Percentiles rank a stretch among this genome's conserved stretches.
Evolutionary conservation across 495 filamentous ascomycete species (phyloP).

Genomic region (Penicillium crystallinum): DNA sequence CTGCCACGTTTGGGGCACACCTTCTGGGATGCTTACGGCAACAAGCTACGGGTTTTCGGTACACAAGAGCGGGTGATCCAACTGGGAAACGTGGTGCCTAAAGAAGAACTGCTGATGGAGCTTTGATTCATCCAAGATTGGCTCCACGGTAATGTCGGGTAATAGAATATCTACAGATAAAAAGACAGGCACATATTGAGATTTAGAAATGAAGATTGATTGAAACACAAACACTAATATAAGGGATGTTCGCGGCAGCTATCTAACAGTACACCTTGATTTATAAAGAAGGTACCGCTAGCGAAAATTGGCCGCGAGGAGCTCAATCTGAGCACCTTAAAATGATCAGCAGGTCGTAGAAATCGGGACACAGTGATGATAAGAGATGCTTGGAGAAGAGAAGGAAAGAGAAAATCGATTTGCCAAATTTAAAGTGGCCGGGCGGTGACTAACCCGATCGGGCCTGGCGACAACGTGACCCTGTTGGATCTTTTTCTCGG

Average conservation of each 20-base stretch:
- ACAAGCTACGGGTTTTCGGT: constrained; percentile 62
- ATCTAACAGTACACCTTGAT: constrained; percentile 67
- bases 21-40: constrained; percentile 61
- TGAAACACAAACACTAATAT: neutral
- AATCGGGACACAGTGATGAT: constrained; percentile 53
- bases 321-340: constrained; percentile 53
- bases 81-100: neutral
- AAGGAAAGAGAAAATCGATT: constrained; percentile 18
- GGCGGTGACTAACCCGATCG: constrained; percentile 5
- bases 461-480: constrained; percentile 34
- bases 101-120: neutral
- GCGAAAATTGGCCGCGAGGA: constrained; percentile 59
- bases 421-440: constrained; percentile 16
- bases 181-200: neutral
- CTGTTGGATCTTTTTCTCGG: constrained; percentile 41
- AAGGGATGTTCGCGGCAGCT: constrained; percentile 54
- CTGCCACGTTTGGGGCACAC: constrained; percentile 45
- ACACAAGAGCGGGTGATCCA: constrained; percentile 43
- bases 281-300: constrained; percentile 60
- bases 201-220: neutral
- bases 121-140: neutral
- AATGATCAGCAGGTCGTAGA: constrained; percentile 60
- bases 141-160: neutral
- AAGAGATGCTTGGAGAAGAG: constrained; percentile 52
- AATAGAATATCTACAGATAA: neutral